phyloP scores from a whole-genome alignment of 1,284 basidiomycete genomes.

The Neotropicomus parvogracilis region DNA sequence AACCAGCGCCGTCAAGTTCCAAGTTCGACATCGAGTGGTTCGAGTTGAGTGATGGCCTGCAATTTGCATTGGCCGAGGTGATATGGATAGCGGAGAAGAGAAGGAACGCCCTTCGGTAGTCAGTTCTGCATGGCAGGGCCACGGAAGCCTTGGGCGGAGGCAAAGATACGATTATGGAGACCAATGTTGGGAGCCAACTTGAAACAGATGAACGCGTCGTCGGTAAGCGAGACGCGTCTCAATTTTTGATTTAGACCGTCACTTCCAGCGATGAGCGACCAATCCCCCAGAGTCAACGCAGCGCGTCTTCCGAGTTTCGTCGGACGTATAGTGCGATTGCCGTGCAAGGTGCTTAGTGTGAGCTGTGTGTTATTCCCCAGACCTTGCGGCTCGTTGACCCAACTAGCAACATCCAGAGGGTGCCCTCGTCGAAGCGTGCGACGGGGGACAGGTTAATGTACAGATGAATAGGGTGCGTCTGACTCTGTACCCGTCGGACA shows the following conservation, averaged over 20 bases:
- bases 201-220: conserved; percentile 16
- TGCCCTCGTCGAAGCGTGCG: conserved; percentile 64
- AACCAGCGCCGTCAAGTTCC: no score
- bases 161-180: no score
- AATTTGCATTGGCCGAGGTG: background rate
- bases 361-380: conserved; percentile 1
- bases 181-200: background rate
- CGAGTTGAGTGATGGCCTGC: no score
- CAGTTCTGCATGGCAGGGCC: background rate
- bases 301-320: conserved; percentile 52
- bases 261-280: conserved; percentile 27
- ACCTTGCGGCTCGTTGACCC: conserved; percentile 1
- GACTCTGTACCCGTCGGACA: background rate
- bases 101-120: background rate
- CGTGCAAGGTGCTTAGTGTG: conserved; percentile 68
- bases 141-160: no score
- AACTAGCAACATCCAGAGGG: conserved; percentile 51
- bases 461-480: conserved; percentile 45
- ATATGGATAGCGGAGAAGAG: conserved; percentile 3
- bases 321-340: conserved; percentile 65
- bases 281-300: conserved; percentile 65
- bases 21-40: background rate
- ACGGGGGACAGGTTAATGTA: conserved; percentile 69
- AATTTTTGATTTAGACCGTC: background rate
- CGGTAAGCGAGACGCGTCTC: conserved; percentile 10